Conservation (phyloP, 768 basidiomycete genomes). For the Amanita pallidorosea region DNA sequence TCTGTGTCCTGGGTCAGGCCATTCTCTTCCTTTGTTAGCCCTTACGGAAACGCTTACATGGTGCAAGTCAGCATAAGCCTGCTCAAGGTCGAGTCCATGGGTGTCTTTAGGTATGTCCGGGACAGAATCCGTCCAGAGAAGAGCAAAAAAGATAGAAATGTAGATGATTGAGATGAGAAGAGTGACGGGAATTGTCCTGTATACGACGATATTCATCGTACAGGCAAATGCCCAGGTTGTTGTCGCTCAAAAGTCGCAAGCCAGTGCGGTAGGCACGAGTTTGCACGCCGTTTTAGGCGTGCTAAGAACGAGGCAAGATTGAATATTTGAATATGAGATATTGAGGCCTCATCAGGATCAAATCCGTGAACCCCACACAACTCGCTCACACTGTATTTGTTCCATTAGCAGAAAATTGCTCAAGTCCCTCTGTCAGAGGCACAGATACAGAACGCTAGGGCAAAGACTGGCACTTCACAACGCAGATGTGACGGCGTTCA, state of each 20-base stretch:
- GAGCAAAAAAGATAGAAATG: slow-evolving; percentile 30
- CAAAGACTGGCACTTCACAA: too few species aligned
- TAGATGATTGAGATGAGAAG: slow-evolving; percentile 39
- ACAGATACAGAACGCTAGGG: too few species aligned
- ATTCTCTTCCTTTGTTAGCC: not conserved
- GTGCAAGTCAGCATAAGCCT: slow-evolving; percentile 51
- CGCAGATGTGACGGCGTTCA: too few species aligned
- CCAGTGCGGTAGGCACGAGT: not conserved
- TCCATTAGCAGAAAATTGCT: too few species aligned
- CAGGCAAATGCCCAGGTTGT: too few species aligned
- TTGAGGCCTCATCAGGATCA: too few species aligned
- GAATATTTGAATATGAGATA: too few species aligned
- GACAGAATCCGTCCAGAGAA: slow-evolving; percentile 39
- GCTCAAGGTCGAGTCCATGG: slow-evolving; percentile 33
- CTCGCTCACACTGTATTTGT: too few species aligned
- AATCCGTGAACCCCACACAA: too few species aligned
- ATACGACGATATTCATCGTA: slow-evolving; percentile 6
- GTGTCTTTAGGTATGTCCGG: slow-evolving; percentile 32
- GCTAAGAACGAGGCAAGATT: not conserved
- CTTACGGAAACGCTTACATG: slow-evolving; percentile 21
- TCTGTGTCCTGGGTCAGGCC: slow-evolving; percentile 22
- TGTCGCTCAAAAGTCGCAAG: not conserved
- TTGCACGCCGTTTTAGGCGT: not conserved
- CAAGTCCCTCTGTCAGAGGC: too few species aligned
- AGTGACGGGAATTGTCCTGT: slow-evolving; percentile 17